Evolutionary conservation across 805 yeast species (phyloP), one percentile per base, ranked within the genome.

Genomic region (Metschnikowia rubicola): DNA sequence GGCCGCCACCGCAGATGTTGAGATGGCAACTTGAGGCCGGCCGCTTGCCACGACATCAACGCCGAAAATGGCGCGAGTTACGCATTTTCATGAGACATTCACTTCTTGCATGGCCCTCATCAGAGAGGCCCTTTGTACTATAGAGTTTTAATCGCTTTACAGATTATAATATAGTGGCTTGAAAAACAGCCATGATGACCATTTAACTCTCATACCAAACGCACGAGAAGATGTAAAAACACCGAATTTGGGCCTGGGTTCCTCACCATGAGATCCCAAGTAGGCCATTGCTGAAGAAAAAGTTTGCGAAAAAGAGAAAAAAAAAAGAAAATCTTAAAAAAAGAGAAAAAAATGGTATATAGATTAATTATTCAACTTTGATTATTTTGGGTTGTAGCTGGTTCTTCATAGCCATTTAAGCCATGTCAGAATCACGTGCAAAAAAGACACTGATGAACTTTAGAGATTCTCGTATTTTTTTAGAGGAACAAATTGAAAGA

Each of bases 1-100:
- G 35, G 52, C 56, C 15, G 52, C 44, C n/a, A 30, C 50, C n/a
- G 54, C 53, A 11, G 57, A 55, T 35, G 51, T 51, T 19, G 57
- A 53, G 51, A 55, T 55, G 58, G 58, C 50, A 30, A 42, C 47
- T n/a, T 54, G 48, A 39, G 41, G 39, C 39, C 15, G 35, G 39
- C 39, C 39, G 17, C 41, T 34, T 35, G 37, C 35, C 36, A 26
- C 37, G 28, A 12, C 19, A 30, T 21, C 39, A 13, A 38, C 28
- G 47, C 39, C n/a, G 30, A 30, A 30, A 15, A 36, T 17, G 44
- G 35, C 37, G 21, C 29, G 29, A 35, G 19, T 13, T 19, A 45
- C 41, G 48, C 44, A 43, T 43, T 35, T 40, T 45, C 41, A 44
- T 30, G 47, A 43, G 42, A 35, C 37, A 46, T 46, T 46, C 32